A percentile compares a stretch with the other conserved stretches of the same genome.
Conservation (phyloP, 2,329 filamentous ascomycete species). For the Colletotrichum tropicicola region DNA sequence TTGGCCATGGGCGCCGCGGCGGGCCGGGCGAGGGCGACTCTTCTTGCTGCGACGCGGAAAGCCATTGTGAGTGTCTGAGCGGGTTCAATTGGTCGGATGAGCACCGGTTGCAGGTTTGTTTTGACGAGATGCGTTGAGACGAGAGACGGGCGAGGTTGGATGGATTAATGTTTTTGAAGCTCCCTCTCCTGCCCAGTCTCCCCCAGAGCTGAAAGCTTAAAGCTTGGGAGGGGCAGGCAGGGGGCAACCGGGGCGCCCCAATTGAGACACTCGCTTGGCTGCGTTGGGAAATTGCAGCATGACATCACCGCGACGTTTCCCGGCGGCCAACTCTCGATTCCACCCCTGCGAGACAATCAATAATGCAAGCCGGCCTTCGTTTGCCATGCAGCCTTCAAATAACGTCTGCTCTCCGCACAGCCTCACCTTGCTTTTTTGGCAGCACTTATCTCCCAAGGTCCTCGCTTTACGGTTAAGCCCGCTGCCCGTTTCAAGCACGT, state of each 20-base stretch:
- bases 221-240: slow-evolving; percentile 1
- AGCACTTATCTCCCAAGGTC: background rate
- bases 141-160: background rate
- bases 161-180: slow-evolving; percentile 1
- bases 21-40: slow-evolving; percentile 41
- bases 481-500: background rate
- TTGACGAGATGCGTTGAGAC: background rate
- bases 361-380: background rate
- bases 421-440: slow-evolving; percentile 18
- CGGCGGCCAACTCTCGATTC: background rate
- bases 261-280: slow-evolving; percentile 27
- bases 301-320: slow-evolving; percentile 24
- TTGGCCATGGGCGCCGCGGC: slow-evolving; percentile 36
- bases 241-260: background rate
- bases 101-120: background rate
- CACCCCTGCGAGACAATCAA: slow-evolving; percentile 12
- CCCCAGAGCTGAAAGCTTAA: slow-evolving; percentile 13
- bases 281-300: slow-evolving; percentile 18
- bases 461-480: background rate
- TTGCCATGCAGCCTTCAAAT: background rate
- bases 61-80: slow-evolving; percentile 39
- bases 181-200: background rate
- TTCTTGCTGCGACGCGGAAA: slow-evolving; percentile 46
- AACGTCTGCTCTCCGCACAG: background rate
- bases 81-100: background rate